Conservation (phyloP, 305 asterid genomes). For the Fraxinus greggii region DNA sequence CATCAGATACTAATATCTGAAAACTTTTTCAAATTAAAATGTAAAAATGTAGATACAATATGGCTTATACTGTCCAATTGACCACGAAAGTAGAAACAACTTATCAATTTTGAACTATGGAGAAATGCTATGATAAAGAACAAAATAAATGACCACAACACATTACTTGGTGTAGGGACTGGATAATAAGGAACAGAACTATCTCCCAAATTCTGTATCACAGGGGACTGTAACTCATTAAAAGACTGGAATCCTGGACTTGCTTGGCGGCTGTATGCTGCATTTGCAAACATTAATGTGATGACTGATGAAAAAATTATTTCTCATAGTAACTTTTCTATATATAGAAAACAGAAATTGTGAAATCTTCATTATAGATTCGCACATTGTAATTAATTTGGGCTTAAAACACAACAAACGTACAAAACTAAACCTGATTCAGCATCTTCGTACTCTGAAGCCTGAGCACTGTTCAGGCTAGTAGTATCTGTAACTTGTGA, state of each 20-base stretch:
- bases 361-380: not conserved
- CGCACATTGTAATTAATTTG: not conserved
- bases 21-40: not conserved
- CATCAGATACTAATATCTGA: constrained; percentile 7
- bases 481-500: constrained; percentile 73
- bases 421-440: constrained; percentile 71
- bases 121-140: not conserved
- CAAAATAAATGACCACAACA: constrained; percentile 10
- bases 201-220: constrained; percentile 29
- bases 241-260: constrained; percentile 54
- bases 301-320: not conserved
- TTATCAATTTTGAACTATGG: constrained; percentile 1
- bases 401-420: constrained; percentile 8
- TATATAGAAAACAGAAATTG: constrained; percentile 12
- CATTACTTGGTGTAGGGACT: constrained; percentile 40
- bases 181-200: constrained; percentile 43
- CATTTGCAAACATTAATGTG: constrained; percentile 29
- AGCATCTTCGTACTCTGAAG: constrained; percentile 88
- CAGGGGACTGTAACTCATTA: constrained; percentile 44
- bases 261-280: constrained; percentile 70
- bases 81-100: constrained; percentile 10
- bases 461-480: constrained; percentile 63
- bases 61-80: constrained; percentile 10
- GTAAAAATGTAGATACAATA: not conserved
- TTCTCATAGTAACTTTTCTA: constrained; percentile 6